These are phyloP conservation scores for Rhizopus stolonifer DNA, from an alignment of 371 early-diverging fungal genomes.

Conservation along the genomic window DNA sequence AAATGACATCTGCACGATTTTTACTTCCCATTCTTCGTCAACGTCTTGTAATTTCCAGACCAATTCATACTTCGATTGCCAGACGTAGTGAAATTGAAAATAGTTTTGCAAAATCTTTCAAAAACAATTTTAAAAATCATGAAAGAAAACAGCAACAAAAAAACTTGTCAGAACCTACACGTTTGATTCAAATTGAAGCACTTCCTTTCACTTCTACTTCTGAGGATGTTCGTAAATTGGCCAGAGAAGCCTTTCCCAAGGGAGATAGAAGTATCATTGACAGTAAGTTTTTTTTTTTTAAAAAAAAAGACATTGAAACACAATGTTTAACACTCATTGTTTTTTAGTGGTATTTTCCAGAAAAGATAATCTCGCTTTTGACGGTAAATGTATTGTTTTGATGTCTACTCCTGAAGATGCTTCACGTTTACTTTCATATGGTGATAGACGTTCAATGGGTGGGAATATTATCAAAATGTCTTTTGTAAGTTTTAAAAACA, in stretches of 20 bases:
- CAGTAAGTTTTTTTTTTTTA: constrained; percentile 8
- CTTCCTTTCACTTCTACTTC: constrained; percentile 40
- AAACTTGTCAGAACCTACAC: constrained; percentile 17
- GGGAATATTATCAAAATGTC: constrained; percentile 33
- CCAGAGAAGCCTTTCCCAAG: constrained; percentile 40
- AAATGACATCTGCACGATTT: too few species aligned
- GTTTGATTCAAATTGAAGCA: constrained; percentile 31
- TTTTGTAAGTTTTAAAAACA: constrained; percentile 31
- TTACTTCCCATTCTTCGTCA: too few species aligned
- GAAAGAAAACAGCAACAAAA: background rate
- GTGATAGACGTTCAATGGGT: constrained; percentile 37
- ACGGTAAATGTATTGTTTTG: constrained; percentile 35
- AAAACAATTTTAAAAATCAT: too few species aligned
- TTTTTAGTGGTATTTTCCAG: constrained; percentile 40
- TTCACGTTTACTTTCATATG: constrained; percentile 34
- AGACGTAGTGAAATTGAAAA: too few species aligned
- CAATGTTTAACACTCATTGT: background rate
- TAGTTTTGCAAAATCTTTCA: too few species aligned
- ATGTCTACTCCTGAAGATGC: constrained; percentile 35
- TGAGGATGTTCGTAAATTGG: constrained; percentile 47
- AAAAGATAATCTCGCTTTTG: constrained; percentile 32
- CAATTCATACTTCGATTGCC: too few species aligned
- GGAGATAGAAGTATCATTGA: constrained; percentile 36
- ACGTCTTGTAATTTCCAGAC: too few species aligned
- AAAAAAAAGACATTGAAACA: too few species aligned